phyloP scores from a whole-genome alignment of 2,329 filamentous ascomycete species.

The Fusarium illudens region DNA sequence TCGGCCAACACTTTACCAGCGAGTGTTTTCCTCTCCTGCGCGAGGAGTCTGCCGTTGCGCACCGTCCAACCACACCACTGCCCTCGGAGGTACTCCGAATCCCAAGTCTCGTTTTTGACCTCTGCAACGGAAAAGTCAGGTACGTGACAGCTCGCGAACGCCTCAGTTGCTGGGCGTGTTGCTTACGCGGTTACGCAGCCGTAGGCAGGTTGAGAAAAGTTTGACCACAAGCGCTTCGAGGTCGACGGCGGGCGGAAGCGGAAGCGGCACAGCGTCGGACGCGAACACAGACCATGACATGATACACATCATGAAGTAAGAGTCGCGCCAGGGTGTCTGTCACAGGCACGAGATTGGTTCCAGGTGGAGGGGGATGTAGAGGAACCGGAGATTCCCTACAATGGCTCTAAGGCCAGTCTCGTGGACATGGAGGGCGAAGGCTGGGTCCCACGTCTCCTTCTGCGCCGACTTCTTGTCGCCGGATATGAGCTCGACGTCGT shows the following conservation, averaged over 20 bases:
- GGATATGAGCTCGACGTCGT: slow-evolving; percentile 38
- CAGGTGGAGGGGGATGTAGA: slow-evolving; percentile 39
- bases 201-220: slow-evolving; percentile 39
- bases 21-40: slow-evolving; percentile 40
- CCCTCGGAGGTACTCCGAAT: slow-evolving; percentile 37
- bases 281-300: slow-evolving; percentile 37
- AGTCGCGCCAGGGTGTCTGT: neutral
- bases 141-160: slow-evolving; percentile 8
- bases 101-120: slow-evolving; percentile 37
- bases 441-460: slow-evolving; percentile 37
- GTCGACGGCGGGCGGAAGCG: slow-evolving; percentile 24
- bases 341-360: slow-evolving; percentile 29
- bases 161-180: neutral
- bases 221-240: slow-evolving; percentile 30
- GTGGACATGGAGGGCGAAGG: slow-evolving; percentile 36
- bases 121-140: slow-evolving; percentile 39
- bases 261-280: slow-evolving; percentile 16
- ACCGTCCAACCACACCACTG: slow-evolving; percentile 32
- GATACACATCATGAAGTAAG: slow-evolving; percentile 43
- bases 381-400: slow-evolving; percentile 39
- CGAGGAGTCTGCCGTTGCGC: slow-evolving; percentile 34
- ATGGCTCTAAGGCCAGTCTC: slow-evolving; percentile 38
- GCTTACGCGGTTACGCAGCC: slow-evolving; percentile 27
- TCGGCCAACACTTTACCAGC: slow-evolving; percentile 40
- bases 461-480: slow-evolving; percentile 33